A percentile compares a stretch with the other conserved stretches of the same genome.
These are phyloP conservation scores for Gossypium sturtianum DNA, from an alignment of 345 rosid genomes.

Conservation along the genomic window DNA sequence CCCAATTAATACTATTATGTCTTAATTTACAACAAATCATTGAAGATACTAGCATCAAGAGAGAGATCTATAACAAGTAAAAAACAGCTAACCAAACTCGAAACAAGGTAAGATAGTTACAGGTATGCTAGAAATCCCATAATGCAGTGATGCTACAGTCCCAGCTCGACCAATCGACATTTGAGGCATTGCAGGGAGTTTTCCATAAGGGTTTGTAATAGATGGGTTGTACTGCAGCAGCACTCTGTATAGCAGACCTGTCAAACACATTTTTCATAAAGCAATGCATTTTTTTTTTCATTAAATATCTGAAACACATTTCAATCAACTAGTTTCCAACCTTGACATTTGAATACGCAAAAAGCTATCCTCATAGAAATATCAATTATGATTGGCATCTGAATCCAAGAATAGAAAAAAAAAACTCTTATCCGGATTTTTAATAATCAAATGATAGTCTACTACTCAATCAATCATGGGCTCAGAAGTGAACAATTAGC, in stretches of 20 bases:
- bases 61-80: not conserved
- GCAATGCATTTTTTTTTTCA: constrained; percentile 28
- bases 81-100: not conserved
- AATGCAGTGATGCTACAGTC: constrained; percentile 60
- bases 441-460: not conserved
- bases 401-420: not conserved
- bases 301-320: not conserved
- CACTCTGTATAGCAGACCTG: constrained; percentile 48
- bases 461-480: not conserved
- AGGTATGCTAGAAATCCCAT: not conserved
- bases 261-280: constrained; percentile 15
- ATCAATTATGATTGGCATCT: not conserved
- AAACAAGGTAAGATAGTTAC: not conserved
- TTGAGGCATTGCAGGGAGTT: constrained; percentile 87
- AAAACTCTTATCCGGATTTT: not conserved
- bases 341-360: not conserved
- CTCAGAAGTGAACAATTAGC: not conserved
- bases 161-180: constrained; percentile 76
- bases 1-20: not conserved
- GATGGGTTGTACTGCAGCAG: constrained; percentile 47
- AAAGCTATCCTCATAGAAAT: not conserved
- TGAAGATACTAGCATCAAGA: not conserved
- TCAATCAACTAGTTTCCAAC: not conserved
- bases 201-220: constrained; percentile 76
- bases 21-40: not conserved